Percentiles rank a stretch among this genome's conserved stretches.
These are phyloP conservation scores for Grammothele lineata DNA, from an alignment of 768 basidiomycete species.

Conservation along the genomic window DNA sequence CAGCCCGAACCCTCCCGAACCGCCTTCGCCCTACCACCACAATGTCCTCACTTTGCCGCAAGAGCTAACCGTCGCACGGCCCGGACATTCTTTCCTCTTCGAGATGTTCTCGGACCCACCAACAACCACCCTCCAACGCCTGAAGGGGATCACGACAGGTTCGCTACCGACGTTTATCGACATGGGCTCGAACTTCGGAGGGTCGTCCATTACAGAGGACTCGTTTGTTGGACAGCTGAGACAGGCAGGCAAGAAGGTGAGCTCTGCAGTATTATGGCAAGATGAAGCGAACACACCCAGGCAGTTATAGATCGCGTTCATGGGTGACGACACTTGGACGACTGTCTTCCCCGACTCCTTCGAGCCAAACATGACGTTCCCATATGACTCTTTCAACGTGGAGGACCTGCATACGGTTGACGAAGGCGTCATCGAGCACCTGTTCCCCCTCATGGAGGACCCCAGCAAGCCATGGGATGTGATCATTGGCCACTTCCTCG, in stretches of 20 bases:
- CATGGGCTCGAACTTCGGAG: conserved; percentile 90
- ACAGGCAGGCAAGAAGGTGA: conserved; percentile 56
- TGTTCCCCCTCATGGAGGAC: conserved; percentile 71
- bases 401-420: conserved; percentile 97
- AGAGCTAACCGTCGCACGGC: conserved; percentile 59
- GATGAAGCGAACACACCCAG: conserved; percentile 7
- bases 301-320: conserved; percentile 66
- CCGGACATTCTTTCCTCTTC: conserved; percentile 78
- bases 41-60: conserved; percentile 76
- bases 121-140: conserved; percentile 89
- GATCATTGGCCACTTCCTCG: conserved; percentile 88
- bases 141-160: conserved; percentile 94
- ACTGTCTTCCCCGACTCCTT: conserved; percentile 80
- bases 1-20: conserved; percentile 60
- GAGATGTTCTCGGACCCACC: conserved; percentile 93
- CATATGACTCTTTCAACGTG: conserved; percentile 97
- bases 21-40: conserved; percentile 70
- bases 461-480: conserved; percentile 68
- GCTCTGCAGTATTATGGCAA: conserved; percentile 5
- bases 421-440: conserved; percentile 77
- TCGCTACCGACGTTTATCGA: conserved; percentile 95
- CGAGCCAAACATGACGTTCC: conserved; percentile 64
- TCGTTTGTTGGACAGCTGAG: conserved; percentile 75
- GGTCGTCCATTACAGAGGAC: conserved; percentile 82
- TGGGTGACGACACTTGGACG: conserved; percentile 98